Evolutionary conservation across 805 yeast genomes (phyloP).

Genomic region (Maudiozyma bulderi): DNA sequence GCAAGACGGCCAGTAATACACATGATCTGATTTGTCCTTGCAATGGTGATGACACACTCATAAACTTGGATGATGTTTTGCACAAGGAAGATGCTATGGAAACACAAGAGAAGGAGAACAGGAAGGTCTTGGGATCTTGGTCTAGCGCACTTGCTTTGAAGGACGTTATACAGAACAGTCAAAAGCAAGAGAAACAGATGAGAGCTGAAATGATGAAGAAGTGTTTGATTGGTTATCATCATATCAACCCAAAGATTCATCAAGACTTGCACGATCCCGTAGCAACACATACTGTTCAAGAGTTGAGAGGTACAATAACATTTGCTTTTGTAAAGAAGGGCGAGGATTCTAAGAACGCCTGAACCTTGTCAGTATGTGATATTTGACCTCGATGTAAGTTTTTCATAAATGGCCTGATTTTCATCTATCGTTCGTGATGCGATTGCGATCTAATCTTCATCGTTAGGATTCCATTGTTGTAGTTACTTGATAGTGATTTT

Average conservation of each 20-base stretch:
- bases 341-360: neutral
- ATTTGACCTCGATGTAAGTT: too few relatives aligned
- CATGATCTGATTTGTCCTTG: constrained; percentile 70
- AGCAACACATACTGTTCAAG: constrained; percentile 12
- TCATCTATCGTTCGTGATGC: too few relatives aligned
- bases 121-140: constrained; percentile 31
- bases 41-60: constrained; percentile 39
- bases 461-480: too few relatives aligned
- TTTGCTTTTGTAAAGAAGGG: constrained; percentile 24
- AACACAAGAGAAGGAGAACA: constrained; percentile 3
- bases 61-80: constrained; percentile 13
- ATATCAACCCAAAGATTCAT: constrained; percentile 40
- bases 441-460: too few relatives aligned
- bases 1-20: constrained; percentile 50
- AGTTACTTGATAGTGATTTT: too few relatives aligned
- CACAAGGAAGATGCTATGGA: constrained; percentile 6
- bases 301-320: constrained; percentile 10
- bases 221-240: constrained; percentile 55
- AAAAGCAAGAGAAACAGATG: constrained; percentile 15
- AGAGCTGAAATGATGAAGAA: constrained; percentile 40
- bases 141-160: constrained; percentile 45
- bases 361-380: neutral
- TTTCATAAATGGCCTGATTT: neutral
- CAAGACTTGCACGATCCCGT: constrained; percentile 12
- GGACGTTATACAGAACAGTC: constrained; percentile 15